Evolutionary conservation across 495 filamentous ascomycete genomes (phyloP), one percentile per base, ranked within the genome.

Genomic region (Aspergillus sclerotiicarbonarius): DNA sequence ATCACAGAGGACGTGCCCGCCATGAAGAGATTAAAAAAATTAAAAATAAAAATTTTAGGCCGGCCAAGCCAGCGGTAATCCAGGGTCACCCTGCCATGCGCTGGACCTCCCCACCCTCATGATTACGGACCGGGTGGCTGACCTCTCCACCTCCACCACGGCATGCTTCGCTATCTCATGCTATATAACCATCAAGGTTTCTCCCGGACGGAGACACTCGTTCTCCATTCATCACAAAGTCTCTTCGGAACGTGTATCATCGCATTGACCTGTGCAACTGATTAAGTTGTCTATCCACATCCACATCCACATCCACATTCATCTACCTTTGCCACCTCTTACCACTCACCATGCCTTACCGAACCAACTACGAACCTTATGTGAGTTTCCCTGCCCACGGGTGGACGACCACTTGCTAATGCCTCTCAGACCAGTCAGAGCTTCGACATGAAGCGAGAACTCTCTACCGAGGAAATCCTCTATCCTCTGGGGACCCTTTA

Each of bases 281-380:
- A 12, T 41, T 3, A 15, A 19, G 16, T 19, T 53, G 31, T 33
- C 49, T 32, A 19, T 56, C 16, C 43, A 41, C 41, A 32, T 18
- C 21, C 16, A 46, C 29, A 41, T 51, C 51, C 30, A 19, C 20
- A 39, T 37, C 47, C 54, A 46, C 44, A 51, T 13, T 45, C 45
- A 21, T 49, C 53, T 39, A 49, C 25, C 25, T 39, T 6, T 43
- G 49, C 51, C 12, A 31, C 37, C n/a, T n/a, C n/a, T n/a, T n/a
- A n/a, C n/a, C n/a, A n/a, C 41, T 21, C 58, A 68, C 47, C 39
- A 78, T 72, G 68, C 68, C 66, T 49, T 79, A 79, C 70, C 76
- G 74, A 44, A 72, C 67, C 59, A 79, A 79, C 67, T 79, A 76
- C 57, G 73, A 79, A 52, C 68, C 73, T 45, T 73, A 75, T 54